Conservation (phyloP, 192 early-diverging fungal genomes). For the Coemansia sp. region DNA sequence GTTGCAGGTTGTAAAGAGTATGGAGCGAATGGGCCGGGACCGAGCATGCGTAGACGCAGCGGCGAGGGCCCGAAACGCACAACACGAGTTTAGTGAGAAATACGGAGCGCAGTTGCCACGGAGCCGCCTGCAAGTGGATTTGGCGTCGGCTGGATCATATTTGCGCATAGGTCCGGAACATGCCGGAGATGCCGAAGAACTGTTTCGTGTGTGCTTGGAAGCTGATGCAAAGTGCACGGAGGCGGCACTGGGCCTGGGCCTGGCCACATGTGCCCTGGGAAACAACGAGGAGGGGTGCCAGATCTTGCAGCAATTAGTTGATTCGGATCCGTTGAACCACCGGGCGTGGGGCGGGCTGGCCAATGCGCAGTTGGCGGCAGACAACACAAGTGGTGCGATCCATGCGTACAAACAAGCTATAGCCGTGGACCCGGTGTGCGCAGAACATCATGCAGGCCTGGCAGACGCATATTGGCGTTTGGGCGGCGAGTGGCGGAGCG, state of each 20-base stretch:
- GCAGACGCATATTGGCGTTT: constrained; percentile 77
- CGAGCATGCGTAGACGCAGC: constrained; percentile 21
- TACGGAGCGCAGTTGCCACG: constrained; percentile 25
- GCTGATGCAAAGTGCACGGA: constrained; percentile 38
- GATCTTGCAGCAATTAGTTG: constrained; percentile 59
- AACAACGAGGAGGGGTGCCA: constrained; percentile 58
- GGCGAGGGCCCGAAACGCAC: constrained; percentile 13
- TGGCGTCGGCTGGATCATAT: constrained; percentile 63
- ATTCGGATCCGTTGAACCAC: constrained; percentile 33
- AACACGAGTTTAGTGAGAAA: constrained; percentile 9
- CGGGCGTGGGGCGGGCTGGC: constrained; percentile 69
- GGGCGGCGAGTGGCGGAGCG: constrained; percentile 61
- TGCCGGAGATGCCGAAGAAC: constrained; percentile 53
- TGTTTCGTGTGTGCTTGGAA: constrained; percentile 59
- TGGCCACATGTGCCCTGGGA: constrained; percentile 55
- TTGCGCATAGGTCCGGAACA: constrained; percentile 59
- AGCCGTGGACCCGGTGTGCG: constrained; percentile 49
- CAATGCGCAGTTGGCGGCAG: constrained; percentile 59
- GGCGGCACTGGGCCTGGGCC: constrained; percentile 55
- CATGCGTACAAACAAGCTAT: constrained; percentile 58
- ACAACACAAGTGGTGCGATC: constrained; percentile 58
- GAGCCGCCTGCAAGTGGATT: constrained; percentile 56
- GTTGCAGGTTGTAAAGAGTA: constrained; percentile 16
- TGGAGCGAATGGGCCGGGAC: constrained; percentile 4
- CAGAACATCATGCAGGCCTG: constrained; percentile 62